phyloP scores from a whole-genome alignment of 2,329 filamentous ascomycete genomes.

The Nectriaceae sp. region DNA sequence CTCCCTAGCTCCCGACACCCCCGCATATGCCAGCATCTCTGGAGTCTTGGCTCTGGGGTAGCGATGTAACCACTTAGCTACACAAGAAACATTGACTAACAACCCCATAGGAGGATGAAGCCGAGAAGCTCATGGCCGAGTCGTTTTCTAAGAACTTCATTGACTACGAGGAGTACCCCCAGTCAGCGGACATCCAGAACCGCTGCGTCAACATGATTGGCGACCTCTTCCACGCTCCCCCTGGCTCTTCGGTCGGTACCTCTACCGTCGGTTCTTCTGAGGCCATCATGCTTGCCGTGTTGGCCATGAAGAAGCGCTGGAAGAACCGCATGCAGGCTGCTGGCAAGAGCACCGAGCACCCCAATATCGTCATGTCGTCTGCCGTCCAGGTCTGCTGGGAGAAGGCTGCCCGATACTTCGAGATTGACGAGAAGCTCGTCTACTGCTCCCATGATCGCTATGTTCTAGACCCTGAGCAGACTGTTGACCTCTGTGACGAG shows the following conservation, averaged over 20 bases:
- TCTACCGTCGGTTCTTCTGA: constrained; percentile 89
- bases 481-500: constrained; percentile 63
- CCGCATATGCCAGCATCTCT: constrained; percentile 2
- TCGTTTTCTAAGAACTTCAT: constrained; percentile 95
- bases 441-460: constrained; percentile 63
- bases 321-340: constrained; percentile 80
- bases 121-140: constrained; percentile 92
- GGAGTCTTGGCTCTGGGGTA: constrained; percentile 9
- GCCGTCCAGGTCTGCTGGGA: constrained; percentile 98
- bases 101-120: constrained; percentile 77
- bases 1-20: constrained; percentile 6
- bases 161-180: constrained; percentile 83
- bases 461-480: constrained; percentile 64
- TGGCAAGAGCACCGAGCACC: constrained; percentile 77
- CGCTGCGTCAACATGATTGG: constrained; percentile 92
- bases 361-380: constrained; percentile 94
- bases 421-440: constrained; percentile 85
- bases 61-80: neutral
- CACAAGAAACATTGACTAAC: neutral
- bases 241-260: constrained; percentile 75
- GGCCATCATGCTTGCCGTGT: constrained; percentile 77
- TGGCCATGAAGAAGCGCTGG: constrained; percentile 97
- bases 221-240: constrained; percentile 80
- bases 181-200: constrained; percentile 84
- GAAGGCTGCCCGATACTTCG: constrained; percentile 86